Evolutionary conservation across 2,329 filamentous ascomycete genomes (phyloP).

Genomic region (Fusarium circinatum): DNA sequence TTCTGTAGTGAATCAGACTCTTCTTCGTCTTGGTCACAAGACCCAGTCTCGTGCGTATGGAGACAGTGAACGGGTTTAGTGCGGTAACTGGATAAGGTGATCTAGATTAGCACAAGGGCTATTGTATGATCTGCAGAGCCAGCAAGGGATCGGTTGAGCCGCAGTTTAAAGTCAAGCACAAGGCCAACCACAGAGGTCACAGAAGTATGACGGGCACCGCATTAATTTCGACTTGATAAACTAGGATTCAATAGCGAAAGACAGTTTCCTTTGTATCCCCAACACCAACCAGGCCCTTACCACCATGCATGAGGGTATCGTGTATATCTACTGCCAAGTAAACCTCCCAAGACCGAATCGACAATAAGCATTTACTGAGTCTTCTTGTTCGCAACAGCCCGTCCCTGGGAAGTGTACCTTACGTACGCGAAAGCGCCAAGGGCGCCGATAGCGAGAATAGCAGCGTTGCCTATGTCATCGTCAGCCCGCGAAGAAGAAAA

Average conservation of each 20-base stretch:
- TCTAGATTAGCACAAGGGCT: neutral
- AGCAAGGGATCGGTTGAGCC: neutral
- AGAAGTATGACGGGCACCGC: neutral
- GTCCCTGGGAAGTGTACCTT: slow-evolving; percentile 48
- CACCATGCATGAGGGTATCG: slow-evolving; percentile 22
- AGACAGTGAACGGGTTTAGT: neutral
- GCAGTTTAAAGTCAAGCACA: neutral
- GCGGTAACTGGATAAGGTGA: neutral
- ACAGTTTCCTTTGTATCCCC: neutral
- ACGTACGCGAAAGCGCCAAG: slow-evolving; percentile 49
- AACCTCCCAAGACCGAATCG: neutral
- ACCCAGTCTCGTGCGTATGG: neutral
- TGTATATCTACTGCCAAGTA: slow-evolving; percentile 5
- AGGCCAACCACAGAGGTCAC: neutral
- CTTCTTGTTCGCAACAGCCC: slow-evolving; percentile 46
- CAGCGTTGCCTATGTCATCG: slow-evolving; percentile 48
- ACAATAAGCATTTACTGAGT: slow-evolving; percentile 36
- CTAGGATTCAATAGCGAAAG: neutral
- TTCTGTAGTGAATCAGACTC: neutral
- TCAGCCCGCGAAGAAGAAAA: neutral
- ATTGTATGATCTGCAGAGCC: neutral
- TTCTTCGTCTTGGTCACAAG: slow-evolving; percentile 4
- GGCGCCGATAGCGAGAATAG: slow-evolving; percentile 48
- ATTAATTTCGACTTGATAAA: neutral
- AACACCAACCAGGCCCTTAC: neutral